A percentile compares a stretch with the other conserved stretches of the same genome.
phyloP scores from a whole-genome alignment of 129 eudicot species.

The Escallonia herrerae region DNA sequence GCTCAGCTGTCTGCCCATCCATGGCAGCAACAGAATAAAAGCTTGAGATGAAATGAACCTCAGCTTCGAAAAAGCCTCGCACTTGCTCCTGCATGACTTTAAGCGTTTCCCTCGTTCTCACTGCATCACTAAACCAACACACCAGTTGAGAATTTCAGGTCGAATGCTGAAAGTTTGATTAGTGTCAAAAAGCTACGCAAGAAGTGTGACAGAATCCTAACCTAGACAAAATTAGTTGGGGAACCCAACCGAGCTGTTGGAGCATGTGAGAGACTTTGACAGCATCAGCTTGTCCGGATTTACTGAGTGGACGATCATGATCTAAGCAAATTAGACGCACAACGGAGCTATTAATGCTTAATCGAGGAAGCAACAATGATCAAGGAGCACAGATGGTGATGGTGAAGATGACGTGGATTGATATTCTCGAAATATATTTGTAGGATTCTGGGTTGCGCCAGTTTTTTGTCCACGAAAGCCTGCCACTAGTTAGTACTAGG shows the following conservation, averaged over 20 bases:
- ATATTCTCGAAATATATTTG: too few relatives aligned
- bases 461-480: neutral
- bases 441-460: neutral
- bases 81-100: slow-evolving; percentile 74
- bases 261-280: slow-evolving; percentile 59
- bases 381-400: neutral
- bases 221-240: slow-evolving; percentile 75
- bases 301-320: slow-evolving; percentile 83
- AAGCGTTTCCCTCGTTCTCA: slow-evolving; percentile 75
- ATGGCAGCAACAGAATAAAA: slow-evolving; percentile 88
- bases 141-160: neutral
- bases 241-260: slow-evolving; percentile 77
- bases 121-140: slow-evolving; percentile 60
- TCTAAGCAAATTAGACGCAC: slow-evolving; percentile 30
- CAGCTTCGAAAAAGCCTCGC: slow-evolving; percentile 58
- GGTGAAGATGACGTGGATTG: too few relatives aligned
- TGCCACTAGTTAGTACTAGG: too few relatives aligned
- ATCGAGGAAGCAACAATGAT: neutral
- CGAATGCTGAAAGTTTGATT: slow-evolving; percentile 1
- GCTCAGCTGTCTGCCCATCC: slow-evolving; percentile 97
- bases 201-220: slow-evolving; percentile 5
- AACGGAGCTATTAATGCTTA: neutral
- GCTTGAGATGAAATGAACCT: slow-evolving; percentile 76
- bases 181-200: too few relatives aligned
- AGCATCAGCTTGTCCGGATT: slow-evolving; percentile 76